Evolutionary conservation across 352 stramenopile genomes (phyloP).

Genomic region (Phytopythium ostracodes): DNA sequence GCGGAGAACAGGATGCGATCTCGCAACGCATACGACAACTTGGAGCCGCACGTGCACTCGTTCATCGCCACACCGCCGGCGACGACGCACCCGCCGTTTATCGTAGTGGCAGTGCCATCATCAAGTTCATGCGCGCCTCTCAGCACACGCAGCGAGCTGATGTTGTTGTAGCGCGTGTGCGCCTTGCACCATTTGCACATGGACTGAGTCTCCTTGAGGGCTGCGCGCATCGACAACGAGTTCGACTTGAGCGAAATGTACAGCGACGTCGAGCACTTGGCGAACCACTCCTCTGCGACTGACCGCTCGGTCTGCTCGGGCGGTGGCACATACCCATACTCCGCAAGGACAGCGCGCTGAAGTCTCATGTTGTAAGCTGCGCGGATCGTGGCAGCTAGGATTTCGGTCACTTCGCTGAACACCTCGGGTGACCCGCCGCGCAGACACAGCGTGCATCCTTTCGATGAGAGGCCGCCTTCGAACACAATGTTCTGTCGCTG

Average conservation of each 20-base stretch:
- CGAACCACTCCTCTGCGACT: constrained; percentile 79
- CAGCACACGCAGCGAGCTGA: constrained; percentile 65
- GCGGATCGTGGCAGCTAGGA: constrained; percentile 58
- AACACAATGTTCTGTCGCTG: constrained; percentile 86
- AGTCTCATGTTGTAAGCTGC: constrained; percentile 80
- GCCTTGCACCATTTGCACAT: constrained; percentile 87
- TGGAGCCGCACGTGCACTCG: constrained; percentile 60
- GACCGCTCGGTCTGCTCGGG: constrained; percentile 49
- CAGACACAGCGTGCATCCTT: constrained; percentile 81
- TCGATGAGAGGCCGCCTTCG: constrained; percentile 64
- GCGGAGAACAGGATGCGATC: constrained; percentile 81
- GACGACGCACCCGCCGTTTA: constrained; percentile 11
- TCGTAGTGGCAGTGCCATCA: constrained; percentile 6
- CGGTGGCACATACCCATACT: constrained; percentile 59
- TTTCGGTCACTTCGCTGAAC: constrained; percentile 66
- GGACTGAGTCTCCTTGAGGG: constrained; percentile 71
- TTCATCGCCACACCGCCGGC: constrained; percentile 12
- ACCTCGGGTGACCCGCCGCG: constrained; percentile 56
- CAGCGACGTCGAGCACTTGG: constrained; percentile 72
- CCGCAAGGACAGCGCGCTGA: constrained; percentile 50
- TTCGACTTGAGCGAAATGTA: constrained; percentile 86
- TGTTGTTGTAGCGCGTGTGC: constrained; percentile 80
- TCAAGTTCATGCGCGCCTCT: constrained; percentile 18
- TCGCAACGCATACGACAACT: constrained; percentile 48
- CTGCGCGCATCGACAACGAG: constrained; percentile 78